Percentiles rank a stretch among this genome's conserved stretches.
Evolutionary conservation across 2,329 filamentous ascomycete species (phyloP).

Genomic region (Ustulina deusta): DNA sequence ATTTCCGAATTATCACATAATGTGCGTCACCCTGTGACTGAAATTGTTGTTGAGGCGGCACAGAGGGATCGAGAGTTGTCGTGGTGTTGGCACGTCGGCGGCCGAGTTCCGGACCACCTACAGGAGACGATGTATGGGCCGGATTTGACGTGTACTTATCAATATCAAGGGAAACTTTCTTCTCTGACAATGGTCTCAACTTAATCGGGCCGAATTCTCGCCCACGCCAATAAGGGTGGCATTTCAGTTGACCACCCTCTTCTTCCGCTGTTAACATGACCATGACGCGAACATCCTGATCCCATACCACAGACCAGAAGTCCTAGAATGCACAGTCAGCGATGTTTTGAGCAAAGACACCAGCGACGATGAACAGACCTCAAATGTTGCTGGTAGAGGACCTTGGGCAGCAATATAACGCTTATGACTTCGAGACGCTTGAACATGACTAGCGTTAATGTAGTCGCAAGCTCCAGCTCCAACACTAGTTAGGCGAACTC

Average conservation of each 20-base stretch:
- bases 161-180: constrained; percentile 81
- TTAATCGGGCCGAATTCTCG: constrained; percentile 82
- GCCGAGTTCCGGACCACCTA: constrained; percentile 53
- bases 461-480: constrained; percentile 84
- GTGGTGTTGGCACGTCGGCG: constrained; percentile 68
- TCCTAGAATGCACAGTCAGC: constrained; percentile 69
- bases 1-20: constrained; percentile 86
- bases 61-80: constrained; percentile 54
- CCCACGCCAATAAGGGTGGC: constrained; percentile 90
- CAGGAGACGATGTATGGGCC: constrained; percentile 49
- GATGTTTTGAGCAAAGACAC: background rate
- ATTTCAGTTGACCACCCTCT: constrained; percentile 93
- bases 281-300: constrained; percentile 92
- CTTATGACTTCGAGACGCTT: constrained; percentile 84
- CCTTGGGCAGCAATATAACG: constrained; percentile 96
- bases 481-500: constrained; percentile 81
- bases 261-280: constrained; percentile 97
- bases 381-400: constrained; percentile 90
- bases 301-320: constrained; percentile 98
- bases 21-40: constrained; percentile 67
- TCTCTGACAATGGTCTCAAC: constrained; percentile 83
- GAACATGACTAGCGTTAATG: constrained; percentile 91
- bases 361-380: constrained; percentile 66
- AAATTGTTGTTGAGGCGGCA: constrained; percentile 47
- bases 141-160: constrained; percentile 61